phyloP scores from a whole-genome alignment of 768 basidiomycete species.

The Tricholoma furcatifolium region DNA sequence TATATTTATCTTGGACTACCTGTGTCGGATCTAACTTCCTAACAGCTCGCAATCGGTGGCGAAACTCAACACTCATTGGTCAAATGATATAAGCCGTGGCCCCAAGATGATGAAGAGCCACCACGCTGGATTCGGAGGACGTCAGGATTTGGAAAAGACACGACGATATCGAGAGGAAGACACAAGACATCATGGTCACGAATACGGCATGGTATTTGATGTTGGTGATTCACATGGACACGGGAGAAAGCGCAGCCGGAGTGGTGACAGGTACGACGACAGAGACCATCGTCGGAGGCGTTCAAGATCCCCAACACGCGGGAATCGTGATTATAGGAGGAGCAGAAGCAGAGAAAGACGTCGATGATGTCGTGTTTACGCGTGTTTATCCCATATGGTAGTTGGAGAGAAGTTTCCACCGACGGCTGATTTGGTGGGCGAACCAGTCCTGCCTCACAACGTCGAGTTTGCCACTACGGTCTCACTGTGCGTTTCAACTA shows the following conservation, averaged over 20 bases:
- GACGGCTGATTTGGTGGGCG: not conserved
- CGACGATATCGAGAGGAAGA: conserved; percentile 60
- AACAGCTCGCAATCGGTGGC: conserved; percentile 92
- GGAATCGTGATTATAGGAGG: conserved; percentile 20
- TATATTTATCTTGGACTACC: conserved; percentile 1
- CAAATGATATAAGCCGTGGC: conserved; percentile 67
- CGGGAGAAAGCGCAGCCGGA: conserved; percentile 51
- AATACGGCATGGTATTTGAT: conserved; percentile 87
- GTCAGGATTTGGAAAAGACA: conserved; percentile 74
- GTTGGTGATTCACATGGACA: conserved; percentile 38
- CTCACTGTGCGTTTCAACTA: not conserved
- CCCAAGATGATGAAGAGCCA: conserved; percentile 29
- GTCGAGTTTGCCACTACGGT: not conserved
- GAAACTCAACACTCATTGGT: conserved; percentile 78
- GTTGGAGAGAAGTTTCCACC: conserved; percentile 1
- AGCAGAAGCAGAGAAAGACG: conserved; percentile 21
- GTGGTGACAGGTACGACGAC: conserved; percentile 40
- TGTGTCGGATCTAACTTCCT: conserved; percentile 19
- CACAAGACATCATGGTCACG: conserved; percentile 29
- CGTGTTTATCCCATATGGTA: conserved; percentile 11
- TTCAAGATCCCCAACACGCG: conserved; percentile 33
- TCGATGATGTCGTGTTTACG: conserved; percentile 12
- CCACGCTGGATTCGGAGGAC: conserved; percentile 60
- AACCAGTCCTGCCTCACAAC: conserved; percentile 5
- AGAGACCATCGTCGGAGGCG: conserved; percentile 33